Base-by-base conservation (phyloP, 768 basidiomycete genomes). In the Phylloporus arenicola region DNA sequence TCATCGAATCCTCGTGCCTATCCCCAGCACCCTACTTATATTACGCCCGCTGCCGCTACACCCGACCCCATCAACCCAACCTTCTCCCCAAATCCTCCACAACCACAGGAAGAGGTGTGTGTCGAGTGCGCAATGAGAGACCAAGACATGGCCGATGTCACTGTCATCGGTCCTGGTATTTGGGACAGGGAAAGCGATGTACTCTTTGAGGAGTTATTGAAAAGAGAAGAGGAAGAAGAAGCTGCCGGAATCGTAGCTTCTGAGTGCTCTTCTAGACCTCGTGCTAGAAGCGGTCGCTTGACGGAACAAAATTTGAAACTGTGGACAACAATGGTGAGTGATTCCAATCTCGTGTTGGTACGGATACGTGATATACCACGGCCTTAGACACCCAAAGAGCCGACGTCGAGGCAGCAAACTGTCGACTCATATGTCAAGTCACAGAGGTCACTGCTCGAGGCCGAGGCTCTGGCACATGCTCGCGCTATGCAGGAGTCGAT, bases 41-140 rank as follows among this genome's bases (percentile, higher is more conserved):
- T 88, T 57, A 83, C 77, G 5, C 82, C 82, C 39, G 62, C 70
- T 0, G 53, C 70, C 53, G 64, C 74, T n/a, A 61, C 78, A 1
- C 75, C 78, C 12, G 77, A 75, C 45, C 74, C 83, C 37, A 73
- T 83, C 43, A 82, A 84, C 53, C 77, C 84, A 3, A 75, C 82
- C 4, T 82, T 80, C 59, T 75, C 79, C 0, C 79, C 82, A 29
- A 73, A 73, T 13, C 79, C 75, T 20, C 80, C 69, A 25, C 62
- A 60, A 5, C 72, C 70, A 10, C 83, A 79, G 56, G 87, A 89
- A 59, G 95, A 98, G 66, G 72, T 97, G 27, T 99, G 95, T 59
- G 75, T 96, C 31, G 96, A 98, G 68, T 99, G 96, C 64, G 87
- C 96, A 51, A 98, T 98, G 94, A 84, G 96, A 29, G 96, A 99